Base-by-base conservation (phyloP, 208 protist species). In the Kentomonas sorsogonicus region DNA sequence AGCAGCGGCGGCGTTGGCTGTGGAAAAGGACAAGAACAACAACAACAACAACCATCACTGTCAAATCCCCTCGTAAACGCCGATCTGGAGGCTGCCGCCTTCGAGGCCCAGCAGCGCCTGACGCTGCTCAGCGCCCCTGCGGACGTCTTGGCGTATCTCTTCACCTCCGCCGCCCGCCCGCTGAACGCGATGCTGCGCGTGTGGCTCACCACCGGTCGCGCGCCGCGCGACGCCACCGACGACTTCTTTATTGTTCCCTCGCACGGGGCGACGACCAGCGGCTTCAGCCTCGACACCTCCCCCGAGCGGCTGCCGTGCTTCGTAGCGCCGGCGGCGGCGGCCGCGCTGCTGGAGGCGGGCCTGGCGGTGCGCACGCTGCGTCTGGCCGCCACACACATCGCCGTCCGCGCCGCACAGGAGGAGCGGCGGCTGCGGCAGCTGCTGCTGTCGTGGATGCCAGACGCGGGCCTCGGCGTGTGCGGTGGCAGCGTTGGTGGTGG, bases 221-320 rank as follows among this genome's bases (percentile, higher is more conserved):
- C 82, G 23, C 52, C 89, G 7, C 40, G 26, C 0, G 86, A 94
- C 53, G 78, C 83, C 0, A 75, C 75, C 33, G 86, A 91, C 65
- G 86, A 94, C 66, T 94, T 94, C 48, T 94, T 94, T 55, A 80
- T 93, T 44, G 69, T 94, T 4, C 72, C 79, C 18, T 83, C 82
- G 26, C 66, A 86, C 48, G 79, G 77, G 11, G 58, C 62, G 33
- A 87, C 77, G 13, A 45, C 60, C 26, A 77, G 71, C 60, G 81
- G 83, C 26, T 94, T 79, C 62, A 45, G 50, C n/a, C 57, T 91
- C 4, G 86, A 89, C 45, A 30, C 65, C 13, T 82, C 77, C 1
- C 65, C 70, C 10, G 72, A 89, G 31, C 71, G 86, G 9, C 72
- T 94, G 46, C 86, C 86, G 0, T 66, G 54, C 23, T 94, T 94